Percentiles rank a stretch among this genome's conserved stretches.
Conservation (phyloP, 2,329 filamentous ascomycete species). For the Paracoccidioides brasiliensis region DNA sequence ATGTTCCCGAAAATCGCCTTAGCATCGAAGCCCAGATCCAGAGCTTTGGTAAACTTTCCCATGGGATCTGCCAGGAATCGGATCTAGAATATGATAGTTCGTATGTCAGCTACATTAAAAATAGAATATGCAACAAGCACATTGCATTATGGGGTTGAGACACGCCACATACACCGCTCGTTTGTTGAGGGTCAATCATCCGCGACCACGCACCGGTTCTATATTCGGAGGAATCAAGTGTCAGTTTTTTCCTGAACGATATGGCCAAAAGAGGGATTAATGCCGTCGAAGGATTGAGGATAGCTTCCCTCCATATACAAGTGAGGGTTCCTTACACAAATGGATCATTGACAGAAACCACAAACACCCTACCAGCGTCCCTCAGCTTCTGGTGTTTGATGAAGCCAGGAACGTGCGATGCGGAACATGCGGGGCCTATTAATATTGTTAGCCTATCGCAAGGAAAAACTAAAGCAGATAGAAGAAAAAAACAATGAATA, state of each 20-base stretch:
- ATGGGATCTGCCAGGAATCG: constrained; percentile 79
- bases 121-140: background rate
- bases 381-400: constrained; percentile 67
- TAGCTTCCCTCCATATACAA: background rate
- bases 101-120: background rate
- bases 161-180: constrained; percentile 55
- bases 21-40: constrained; percentile 73
- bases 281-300: background rate
- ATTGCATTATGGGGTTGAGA: background rate
- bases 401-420: constrained; percentile 71
- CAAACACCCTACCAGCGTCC: constrained; percentile 71
- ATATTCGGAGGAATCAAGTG: background rate
- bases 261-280: background rate
- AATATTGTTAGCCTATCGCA: background rate
- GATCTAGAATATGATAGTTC: constrained; percentile 41
- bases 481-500: background rate
- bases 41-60: constrained; percentile 65
- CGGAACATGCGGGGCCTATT: constrained; percentile 48
- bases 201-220: constrained; percentile 86
- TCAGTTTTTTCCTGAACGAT: background rate
- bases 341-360: constrained; percentile 84
- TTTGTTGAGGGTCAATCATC: constrained; percentile 58
- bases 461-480: background rate
- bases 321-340: constrained; percentile 58
- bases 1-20: constrained; percentile 66